Evolutionary conservation across 495 filamentous ascomycete genomes (phyloP).

Genomic region (Penicillium manginii): DNA sequence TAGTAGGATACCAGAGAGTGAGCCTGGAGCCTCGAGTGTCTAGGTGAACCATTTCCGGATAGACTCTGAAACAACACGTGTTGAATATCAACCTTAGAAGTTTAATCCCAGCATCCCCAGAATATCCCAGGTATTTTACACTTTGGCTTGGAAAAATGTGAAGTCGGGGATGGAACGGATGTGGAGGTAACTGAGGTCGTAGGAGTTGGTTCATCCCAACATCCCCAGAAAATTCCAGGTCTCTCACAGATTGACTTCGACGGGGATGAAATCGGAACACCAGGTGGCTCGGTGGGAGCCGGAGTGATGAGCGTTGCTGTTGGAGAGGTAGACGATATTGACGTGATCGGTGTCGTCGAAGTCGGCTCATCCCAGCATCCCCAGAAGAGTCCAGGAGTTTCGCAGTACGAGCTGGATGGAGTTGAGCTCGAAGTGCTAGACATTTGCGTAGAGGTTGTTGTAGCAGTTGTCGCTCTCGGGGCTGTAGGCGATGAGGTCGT

Average conservation of each 20-base stretch:
- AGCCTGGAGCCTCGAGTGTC: too few relatives aligned
- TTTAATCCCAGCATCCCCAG: not conserved
- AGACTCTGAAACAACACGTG: too few relatives aligned
- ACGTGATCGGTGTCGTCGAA: not conserved
- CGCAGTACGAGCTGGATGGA: not conserved
- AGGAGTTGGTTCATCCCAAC: not conserved
- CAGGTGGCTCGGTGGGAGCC: not conserved
- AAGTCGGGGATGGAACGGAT: not conserved
- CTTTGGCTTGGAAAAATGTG: not conserved
- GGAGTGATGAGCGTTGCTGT: not conserved
- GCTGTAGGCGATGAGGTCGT: constrained; percentile 29
- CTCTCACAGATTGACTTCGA: not conserved
- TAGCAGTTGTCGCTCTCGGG: not conserved
- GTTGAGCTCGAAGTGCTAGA: too few relatives aligned
- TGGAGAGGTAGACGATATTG: not conserved
- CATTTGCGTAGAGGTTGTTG: not conserved
- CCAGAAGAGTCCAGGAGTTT: not conserved
- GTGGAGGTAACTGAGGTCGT: not conserved
- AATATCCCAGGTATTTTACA: not conserved
- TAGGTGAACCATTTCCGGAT: too few relatives aligned
- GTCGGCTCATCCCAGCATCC: not conserved
- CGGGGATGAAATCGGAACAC: not conserved
- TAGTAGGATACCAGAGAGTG: too few relatives aligned
- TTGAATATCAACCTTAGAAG: too few relatives aligned
- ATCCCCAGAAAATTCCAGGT: not conserved